Conservation (phyloP, 78 protist species). For the Dictyostelium intermedium region DNA sequence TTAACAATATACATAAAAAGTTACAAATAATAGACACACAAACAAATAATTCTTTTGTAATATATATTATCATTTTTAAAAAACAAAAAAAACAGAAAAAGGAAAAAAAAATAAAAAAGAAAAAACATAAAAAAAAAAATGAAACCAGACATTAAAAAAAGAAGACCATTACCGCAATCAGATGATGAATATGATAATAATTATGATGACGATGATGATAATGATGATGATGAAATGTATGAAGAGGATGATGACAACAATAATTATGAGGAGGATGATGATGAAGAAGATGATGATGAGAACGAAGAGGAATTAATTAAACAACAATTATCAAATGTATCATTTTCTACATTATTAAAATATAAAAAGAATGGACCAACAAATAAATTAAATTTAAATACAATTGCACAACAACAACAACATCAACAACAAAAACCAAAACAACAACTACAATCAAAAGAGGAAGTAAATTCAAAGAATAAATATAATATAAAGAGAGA, state of each 20-base stretch:
- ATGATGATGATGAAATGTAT: background rate
- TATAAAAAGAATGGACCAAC: background rate
- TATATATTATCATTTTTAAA: too few species aligned
- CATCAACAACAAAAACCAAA: background rate
- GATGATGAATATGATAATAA: background rate
- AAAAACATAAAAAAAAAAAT: background rate
- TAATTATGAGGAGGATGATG: conserved; percentile 2
- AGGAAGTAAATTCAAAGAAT: background rate
- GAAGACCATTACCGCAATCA: background rate
- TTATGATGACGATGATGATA: background rate
- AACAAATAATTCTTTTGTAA: too few species aligned
- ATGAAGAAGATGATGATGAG: background rate
- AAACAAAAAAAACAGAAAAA: background rate
- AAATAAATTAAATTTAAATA: background rate
- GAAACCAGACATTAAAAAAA: background rate
- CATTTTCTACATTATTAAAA: conserved; percentile 15
- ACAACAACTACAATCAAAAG: background rate
- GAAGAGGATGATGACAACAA: background rate
- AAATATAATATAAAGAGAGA: background rate
- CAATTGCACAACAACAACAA: background rate
- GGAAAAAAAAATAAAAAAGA: background rate
- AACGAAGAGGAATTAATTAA: conserved; percentile 18
- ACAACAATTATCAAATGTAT: conserved; percentile 38
- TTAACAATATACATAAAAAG: background rate
- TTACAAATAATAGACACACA: too few species aligned